Base-by-base conservation (phyloP, 1,284 basidiomycete species). In the Cryptococcus sp. region DNA sequence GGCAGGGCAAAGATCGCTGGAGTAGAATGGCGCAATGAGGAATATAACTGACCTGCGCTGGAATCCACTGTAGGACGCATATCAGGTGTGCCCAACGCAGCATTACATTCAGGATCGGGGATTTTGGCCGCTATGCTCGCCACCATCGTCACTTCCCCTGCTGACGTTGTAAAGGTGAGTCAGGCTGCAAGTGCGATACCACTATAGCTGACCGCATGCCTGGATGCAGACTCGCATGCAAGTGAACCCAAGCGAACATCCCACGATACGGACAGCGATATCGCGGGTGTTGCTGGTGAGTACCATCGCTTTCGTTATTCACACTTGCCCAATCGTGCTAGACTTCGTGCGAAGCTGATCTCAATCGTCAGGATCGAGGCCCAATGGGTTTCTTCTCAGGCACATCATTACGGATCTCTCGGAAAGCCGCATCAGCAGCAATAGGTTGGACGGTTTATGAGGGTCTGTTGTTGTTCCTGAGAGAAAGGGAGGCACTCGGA, bases 381-480 rank as follows among this genome's bases (percentile, higher is more conserved):
- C 20, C 87, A 1, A 56, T 69, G 4, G 91, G 92, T 0, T 93
- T 93, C 76, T 92, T 95, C 71, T 90, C 91, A 60, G 93, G 93
- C 1, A 85, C 86, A 20, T 87, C 87, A 1, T 80, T 97, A 44
- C 85, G 93, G 11, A 84, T 95, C 69, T 87, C 88, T 5, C 84
- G 93, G 49, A 97, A 96, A 75, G 87, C 94, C 1, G 80, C 91
- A n/a, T 91, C 90, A 69, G 92, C 90, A 22, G 89, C 88, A 0
- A 92, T 97, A 61, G 91, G 88, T 0, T 97, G 93, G 93, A 89
- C 87, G 0, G 89, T 93, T 1, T 96, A 94, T 69, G 93, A 95
- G 77, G 89, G 86, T 35, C 75, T 91, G 45, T 80, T 93, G 62
- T 54, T 81, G 22, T 56, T 85, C 86, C 71, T 82, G 10, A 47